Evolutionary conservation across 2,329 filamentous ascomycete species (phyloP).

Genomic region (Canariomyces notabilis): DNA sequence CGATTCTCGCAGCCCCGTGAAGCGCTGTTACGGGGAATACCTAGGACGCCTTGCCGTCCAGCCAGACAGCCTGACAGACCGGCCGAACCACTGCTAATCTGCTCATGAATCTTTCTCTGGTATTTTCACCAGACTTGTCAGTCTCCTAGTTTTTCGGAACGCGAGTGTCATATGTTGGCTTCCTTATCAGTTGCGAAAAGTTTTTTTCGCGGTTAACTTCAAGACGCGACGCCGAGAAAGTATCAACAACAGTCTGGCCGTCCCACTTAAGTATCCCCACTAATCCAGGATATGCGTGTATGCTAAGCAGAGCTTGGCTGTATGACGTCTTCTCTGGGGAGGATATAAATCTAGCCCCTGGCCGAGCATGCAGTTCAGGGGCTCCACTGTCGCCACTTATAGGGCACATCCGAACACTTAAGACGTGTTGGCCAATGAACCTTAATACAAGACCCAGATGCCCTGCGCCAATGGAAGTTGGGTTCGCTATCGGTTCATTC

Average conservation of each 20-base stretch:
- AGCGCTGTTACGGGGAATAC: no score
- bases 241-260: slow-evolving; percentile 9
- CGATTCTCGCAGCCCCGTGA: no score
- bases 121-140: background rate
- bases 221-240: slow-evolving; percentile 16
- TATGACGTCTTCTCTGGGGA: no score
- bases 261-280: slow-evolving; percentile 6
- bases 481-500: slow-evolving; percentile 5
- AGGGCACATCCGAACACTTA: no score
- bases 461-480: background rate
- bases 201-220: slow-evolving; percentile 16
- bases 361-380: no score
- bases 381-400: slow-evolving; percentile 15
- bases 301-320: slow-evolving; percentile 7
- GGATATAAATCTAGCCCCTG: no score
- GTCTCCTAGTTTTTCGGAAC: slow-evolving; percentile 3
- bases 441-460: background rate
- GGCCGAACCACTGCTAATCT: no score
- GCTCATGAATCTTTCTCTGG: no score
- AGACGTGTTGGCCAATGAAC: slow-evolving; percentile 13
- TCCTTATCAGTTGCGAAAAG: background rate
- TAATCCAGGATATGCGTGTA: slow-evolving; percentile 1
- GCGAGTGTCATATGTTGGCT: slow-evolving; percentile 5
- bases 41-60: no score
- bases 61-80: no score